Base-by-base conservation (phyloP, 108 stramenopile species). In the Nitzschia sp. region DNA sequence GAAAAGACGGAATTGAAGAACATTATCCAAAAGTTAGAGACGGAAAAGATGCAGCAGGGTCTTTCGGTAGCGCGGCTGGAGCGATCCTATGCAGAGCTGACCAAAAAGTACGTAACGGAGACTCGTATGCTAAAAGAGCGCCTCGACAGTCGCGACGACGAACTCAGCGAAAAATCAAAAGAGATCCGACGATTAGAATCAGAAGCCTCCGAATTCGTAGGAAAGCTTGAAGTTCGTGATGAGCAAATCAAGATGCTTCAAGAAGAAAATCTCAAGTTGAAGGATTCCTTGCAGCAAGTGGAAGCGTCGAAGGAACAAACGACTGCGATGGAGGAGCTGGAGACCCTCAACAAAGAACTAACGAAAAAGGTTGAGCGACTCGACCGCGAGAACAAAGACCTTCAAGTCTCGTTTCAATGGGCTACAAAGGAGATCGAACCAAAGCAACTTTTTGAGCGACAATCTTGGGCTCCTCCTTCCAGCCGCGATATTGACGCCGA, bases 281-380 rank as follows among this genome's bases (percentile, higher is more conserved):
- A 55, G 27, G 54, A 11, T 6, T 6, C 66, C 18, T 5, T 67
- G 19, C 15, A 38, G 24, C 19, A 67, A 38, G 6, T 38, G 1
- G 66, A 67, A 55, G 28, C n/a, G 35, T 21, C 24, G 1, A 67
- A 67, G 36, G 51, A 67, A 6, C 66, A 67, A 13, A 49, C 32
- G n/a, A 29, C 33, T 15, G 1, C 64, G 2, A 19, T 66, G 26
- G n/a, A 33, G 47, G 17, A 35, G 3, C 25, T 66, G 49, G 48
- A 66, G 31, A 8, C 31, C 3, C 9, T 23, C 21, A 66, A 66
- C 30, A 9, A 31, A 19, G 64, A 66, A 1, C n/a, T 66, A 28
- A 66, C 38, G 1, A 51, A 51, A 30, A 46, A 66, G 30, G 19
- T 19, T n/a, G 25, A 46, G 8, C 47, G 46, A 13, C 48, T 31